Percentiles rank a stretch among this genome's conserved stretches.
Evolutionary conservation across 2,329 filamentous ascomycete species (phyloP).

Genomic region (Lecanoromycetidae sp.): DNA sequence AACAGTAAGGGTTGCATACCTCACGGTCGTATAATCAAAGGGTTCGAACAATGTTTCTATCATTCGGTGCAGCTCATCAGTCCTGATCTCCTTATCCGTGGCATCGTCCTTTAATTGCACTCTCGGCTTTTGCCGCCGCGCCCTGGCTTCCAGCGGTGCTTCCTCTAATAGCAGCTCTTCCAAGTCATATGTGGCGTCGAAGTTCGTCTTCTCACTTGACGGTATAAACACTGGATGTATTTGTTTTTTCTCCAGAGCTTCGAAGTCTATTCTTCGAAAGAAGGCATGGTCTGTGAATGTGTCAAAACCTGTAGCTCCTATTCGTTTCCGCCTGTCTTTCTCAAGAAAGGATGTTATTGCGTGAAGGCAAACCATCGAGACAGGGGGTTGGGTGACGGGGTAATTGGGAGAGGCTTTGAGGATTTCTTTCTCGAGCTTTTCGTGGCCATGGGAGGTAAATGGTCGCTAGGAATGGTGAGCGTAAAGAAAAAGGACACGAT

Average conservation of each 20-base stretch:
- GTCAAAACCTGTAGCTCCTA: constrained; percentile 71
- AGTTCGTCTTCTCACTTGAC: constrained; percentile 96
- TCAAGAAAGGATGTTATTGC: constrained; percentile 77
- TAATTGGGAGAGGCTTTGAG: constrained; percentile 72
- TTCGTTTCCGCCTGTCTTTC: constrained; percentile 63
- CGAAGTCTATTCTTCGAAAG: constrained; percentile 77
- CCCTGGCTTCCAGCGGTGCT: constrained; percentile 82
- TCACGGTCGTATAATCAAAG: constrained; percentile 84
- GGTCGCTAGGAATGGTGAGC: no score
- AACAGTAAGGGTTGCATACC: constrained; percentile 37
- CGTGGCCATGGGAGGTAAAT: constrained; percentile 81
- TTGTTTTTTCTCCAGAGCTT: constrained; percentile 69
- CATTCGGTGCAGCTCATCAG: constrained; percentile 85
- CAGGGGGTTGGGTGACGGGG: constrained; percentile 82
- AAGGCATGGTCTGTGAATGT: constrained; percentile 82
- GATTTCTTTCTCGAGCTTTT: constrained; percentile 67
- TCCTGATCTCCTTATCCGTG: constrained; percentile 84
- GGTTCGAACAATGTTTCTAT: constrained; percentile 90
- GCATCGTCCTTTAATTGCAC: constrained; percentile 88
- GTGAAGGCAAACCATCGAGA: constrained; percentile 76
- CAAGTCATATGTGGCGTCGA: constrained; percentile 94
- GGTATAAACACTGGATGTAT: constrained; percentile 86
- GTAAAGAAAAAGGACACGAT: no score
- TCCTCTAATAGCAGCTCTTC: constrained; percentile 91
- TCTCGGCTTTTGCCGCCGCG: constrained; percentile 83